Percentiles rank a stretch among this genome's conserved stretches.
Evolutionary conservation across 306 rosid genomes (phyloP).

Genomic region (Vigna reflexopilosa): DNA sequence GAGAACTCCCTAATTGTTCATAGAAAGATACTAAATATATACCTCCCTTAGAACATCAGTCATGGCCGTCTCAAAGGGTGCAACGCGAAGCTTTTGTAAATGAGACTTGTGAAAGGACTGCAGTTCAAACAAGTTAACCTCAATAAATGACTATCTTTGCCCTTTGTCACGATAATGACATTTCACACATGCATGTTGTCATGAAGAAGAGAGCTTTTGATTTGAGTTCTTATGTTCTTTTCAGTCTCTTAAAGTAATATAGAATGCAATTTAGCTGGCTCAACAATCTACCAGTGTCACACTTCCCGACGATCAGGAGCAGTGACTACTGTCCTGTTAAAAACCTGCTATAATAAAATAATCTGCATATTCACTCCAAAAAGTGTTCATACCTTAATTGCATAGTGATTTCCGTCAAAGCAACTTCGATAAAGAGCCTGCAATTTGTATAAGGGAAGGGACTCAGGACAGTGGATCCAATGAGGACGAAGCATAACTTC

Average conservation of each 20-base stretch:
- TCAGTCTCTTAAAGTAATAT: conserved; percentile 28
- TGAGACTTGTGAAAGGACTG: conserved; percentile 99
- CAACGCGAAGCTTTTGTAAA: conserved; percentile 89
- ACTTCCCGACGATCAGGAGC: conserved; percentile 26
- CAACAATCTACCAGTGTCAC: conserved; percentile 33
- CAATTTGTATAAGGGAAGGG: conserved; percentile 40
- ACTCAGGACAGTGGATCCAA: conserved; percentile 27
- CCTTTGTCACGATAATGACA: conserved; percentile 28
- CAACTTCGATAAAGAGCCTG: conserved; percentile 81
- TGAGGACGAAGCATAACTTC: conserved; percentile 24
- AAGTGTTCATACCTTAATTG: conserved; percentile 76
- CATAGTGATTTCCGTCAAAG: conserved; percentile 77
- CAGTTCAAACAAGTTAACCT: conserved; percentile 41
- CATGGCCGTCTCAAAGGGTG: conserved; percentile 99
- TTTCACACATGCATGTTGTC: conserved; percentile 33
- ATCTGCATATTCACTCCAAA: conserved; percentile 19
- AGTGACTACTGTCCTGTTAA: conserved; percentile 1
- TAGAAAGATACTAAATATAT: conserved; percentile 32
- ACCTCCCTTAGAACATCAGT: conserved; percentile 99
- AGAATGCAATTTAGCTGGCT: conserved; percentile 21
- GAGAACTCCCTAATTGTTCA: conserved; percentile 2
- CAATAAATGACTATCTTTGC: conserved; percentile 32
- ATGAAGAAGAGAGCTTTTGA: conserved; percentile 37
- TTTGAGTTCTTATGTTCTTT: conserved; percentile 12
- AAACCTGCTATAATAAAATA: conserved; percentile 7